Percentiles rank a stretch among this genome's conserved stretches.
Evolutionary conservation across 179 eudicot species (phyloP).

Genomic region (Corrigiola litoralis): DNA sequence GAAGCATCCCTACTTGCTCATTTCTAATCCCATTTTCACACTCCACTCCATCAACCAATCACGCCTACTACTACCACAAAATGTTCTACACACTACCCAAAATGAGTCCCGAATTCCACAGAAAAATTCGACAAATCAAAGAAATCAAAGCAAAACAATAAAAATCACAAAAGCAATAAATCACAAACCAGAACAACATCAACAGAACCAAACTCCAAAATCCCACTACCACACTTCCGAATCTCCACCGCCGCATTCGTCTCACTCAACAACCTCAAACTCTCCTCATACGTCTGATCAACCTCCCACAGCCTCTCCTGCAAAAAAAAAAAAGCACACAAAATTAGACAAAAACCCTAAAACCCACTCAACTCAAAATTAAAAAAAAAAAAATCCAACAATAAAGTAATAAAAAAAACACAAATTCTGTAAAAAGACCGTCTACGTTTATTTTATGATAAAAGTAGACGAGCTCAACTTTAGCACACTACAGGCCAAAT

Average conservation of each 20-base stretch:
- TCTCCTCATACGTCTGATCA: conserved; percentile 67
- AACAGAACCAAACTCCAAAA: conserved; percentile 57
- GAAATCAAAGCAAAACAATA: background rate
- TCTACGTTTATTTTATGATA: too few relatives aligned
- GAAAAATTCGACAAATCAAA: too few relatives aligned
- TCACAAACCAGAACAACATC: conserved; percentile 55
- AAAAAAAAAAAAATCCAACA: conserved; percentile 9
- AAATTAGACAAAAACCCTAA: conserved; percentile 3
- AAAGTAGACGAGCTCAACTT: too few relatives aligned
- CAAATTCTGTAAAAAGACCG: too few relatives aligned
- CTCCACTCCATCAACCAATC: too few relatives aligned
- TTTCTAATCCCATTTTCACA: too few relatives aligned
- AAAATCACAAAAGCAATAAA: background rate
- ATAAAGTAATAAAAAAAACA: too few relatives aligned
- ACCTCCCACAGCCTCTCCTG: conserved; percentile 68
- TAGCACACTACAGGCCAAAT: too few relatives aligned
- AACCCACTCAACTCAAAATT: background rate
- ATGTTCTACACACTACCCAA: background rate
- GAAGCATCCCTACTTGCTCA: too few relatives aligned
- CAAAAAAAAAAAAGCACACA: conserved; percentile 6
- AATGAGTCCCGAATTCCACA: too few relatives aligned
- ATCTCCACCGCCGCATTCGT: conserved; percentile 92
- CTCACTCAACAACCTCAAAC: conserved; percentile 61
- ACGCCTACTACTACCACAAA: too few relatives aligned
- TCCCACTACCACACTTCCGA: conserved; percentile 46